Percentiles rank a stretch among this genome's conserved stretches.
These are phyloP conservation scores for Fusarium sublunatum DNA, from an alignment of 2,329 filamentous ascomycete genomes.

Conservation along the genomic window DNA sequence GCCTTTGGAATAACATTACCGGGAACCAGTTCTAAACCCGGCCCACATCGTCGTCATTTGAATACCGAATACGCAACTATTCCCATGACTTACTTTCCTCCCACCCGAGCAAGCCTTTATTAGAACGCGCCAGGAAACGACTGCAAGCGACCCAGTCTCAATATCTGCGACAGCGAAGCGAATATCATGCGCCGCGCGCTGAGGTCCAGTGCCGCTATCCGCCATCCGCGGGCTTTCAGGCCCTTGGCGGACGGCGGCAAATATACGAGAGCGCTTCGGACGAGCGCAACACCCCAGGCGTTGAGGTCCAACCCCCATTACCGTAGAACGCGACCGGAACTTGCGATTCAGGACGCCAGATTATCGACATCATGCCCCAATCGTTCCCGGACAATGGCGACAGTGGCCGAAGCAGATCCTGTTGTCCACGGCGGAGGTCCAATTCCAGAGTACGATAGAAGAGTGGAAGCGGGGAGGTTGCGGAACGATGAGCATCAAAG, in stretches of 20 bases:
- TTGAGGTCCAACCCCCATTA: slow-evolving; percentile 12
- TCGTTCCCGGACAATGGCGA: slow-evolving; percentile 46
- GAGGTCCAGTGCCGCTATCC: slow-evolving; percentile 34
- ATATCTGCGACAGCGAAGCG: slow-evolving; percentile 12
- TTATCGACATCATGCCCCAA: slow-evolving; percentile 20
- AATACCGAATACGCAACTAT: slow-evolving; percentile 44
- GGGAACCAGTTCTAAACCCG: slow-evolving; percentile 45
- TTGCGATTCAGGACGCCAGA: slow-evolving; percentile 5
- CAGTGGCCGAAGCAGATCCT: slow-evolving; percentile 41
- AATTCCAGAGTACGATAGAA: slow-evolving; percentile 86
- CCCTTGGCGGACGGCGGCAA: slow-evolving; percentile 27
- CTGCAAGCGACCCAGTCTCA: not conserved
- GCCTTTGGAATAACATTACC: slow-evolving; percentile 27
- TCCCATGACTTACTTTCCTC: slow-evolving; percentile 30
- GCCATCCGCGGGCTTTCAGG: slow-evolving; percentile 26
- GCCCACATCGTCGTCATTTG: slow-evolving; percentile 43
- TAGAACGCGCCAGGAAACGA: slow-evolving; percentile 25
- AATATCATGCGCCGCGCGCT: slow-evolving; percentile 36
- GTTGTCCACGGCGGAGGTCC: slow-evolving; percentile 68
- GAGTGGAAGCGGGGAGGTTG: slow-evolving; percentile 78
- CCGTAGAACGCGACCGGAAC: slow-evolving; percentile 12
- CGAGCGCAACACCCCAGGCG: slow-evolving; percentile 31
- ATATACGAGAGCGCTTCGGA: slow-evolving; percentile 40
- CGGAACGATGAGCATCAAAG: slow-evolving; percentile 92
- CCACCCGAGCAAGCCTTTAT: slow-evolving; percentile 3